Evolutionary conservation across 768 basidiomycete species (phyloP), one percentile per base, ranked within the genome.

Genomic region (Russula ochroleuca): DNA sequence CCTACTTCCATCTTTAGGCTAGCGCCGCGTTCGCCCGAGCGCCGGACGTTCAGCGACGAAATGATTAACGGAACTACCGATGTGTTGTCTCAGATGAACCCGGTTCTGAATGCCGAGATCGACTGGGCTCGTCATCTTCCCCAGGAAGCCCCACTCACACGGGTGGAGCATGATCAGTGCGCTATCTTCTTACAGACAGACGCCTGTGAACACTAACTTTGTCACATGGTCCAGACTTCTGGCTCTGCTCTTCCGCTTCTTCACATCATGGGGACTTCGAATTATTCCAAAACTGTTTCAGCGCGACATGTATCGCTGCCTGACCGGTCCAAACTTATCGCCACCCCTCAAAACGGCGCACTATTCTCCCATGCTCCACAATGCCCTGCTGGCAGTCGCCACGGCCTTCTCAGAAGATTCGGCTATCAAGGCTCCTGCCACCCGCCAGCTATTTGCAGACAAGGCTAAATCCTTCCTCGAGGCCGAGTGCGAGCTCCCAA

Each of bases 331-430:
- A 9, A 67, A 55, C 1, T 62, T 63, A 1, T 61, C 70, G 2
- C 63, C 68, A 0, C 70, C 70, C 11, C 79, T 79, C 0, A 80
- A 79, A 63, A 79, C 80, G 0, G 72, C 81, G 2, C 85, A 88
- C 66, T 89, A 88, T 72, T 86, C 85, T 2, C 85, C 87, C 0
- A 84, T 88, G 81, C 77, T 88, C 9, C 87, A 89, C 73, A 89
- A 89, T 66, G 79, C 85, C 1, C 76, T 86, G 3, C 73, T 89
- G 49, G 77, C 75, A 15, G 75, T 81, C 54, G 78, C 75, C 9
- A 69, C 75, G 3, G 75, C 75, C 14, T 77, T 72, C 59, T 70
- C 75, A 37, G 77, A 78, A 64, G 75, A 79, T 19, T 73, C 74
- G 3, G 43, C 65, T n/a, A 70, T 78, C 21, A 72, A 70, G 25